Evolutionary conservation across 352 stramenopile genomes (phyloP).

Genomic region (Pythium volutum): DNA sequence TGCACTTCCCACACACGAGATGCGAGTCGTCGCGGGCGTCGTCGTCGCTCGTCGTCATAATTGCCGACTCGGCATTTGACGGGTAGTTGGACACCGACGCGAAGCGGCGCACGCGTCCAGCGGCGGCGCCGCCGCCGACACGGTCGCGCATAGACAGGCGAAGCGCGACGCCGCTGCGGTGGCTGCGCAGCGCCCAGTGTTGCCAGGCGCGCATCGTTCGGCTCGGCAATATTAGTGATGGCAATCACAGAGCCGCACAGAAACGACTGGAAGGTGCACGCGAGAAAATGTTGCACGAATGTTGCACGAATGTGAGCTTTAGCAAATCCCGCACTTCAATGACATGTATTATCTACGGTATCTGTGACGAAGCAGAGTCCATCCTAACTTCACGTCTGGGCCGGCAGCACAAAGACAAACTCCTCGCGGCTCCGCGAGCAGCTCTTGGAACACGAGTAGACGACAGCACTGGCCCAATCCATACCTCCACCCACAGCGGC

Average conservation of each 20-base stretch:
- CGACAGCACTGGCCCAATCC: conserved; percentile 77
- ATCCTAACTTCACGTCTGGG: conserved; percentile 3
- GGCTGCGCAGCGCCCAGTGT: conserved; percentile 2
- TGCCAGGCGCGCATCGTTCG: conserved; percentile 18
- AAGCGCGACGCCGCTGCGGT: neutral
- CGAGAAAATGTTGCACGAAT: conserved; percentile 5
- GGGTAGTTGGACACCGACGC: conserved; percentile 61
- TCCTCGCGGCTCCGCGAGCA: conserved; percentile 63
- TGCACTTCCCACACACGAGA: conserved; percentile 72
- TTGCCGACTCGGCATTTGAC: conserved; percentile 44
- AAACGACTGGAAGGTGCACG: conserved; percentile 22
- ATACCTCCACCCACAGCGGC: conserved; percentile 37
- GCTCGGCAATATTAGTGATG: conserved; percentile 10
- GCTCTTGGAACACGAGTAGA: conserved; percentile 74
- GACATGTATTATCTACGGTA: conserved; percentile 8
- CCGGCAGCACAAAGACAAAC: conserved; percentile 62
- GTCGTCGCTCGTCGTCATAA: conserved; percentile 33
- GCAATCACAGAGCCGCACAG: conserved; percentile 12
- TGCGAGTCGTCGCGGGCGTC: conserved; percentile 42
- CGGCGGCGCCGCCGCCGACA: neutral
- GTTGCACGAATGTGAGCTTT: neutral
- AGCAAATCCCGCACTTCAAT: conserved; percentile 2
- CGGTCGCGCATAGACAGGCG: conserved; percentile 1
- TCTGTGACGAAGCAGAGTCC: neutral
- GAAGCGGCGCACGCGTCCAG: conserved; percentile 25